Conservation (phyloP, 202 grass and related monocot species). For the Eragrostis tef region DNA sequence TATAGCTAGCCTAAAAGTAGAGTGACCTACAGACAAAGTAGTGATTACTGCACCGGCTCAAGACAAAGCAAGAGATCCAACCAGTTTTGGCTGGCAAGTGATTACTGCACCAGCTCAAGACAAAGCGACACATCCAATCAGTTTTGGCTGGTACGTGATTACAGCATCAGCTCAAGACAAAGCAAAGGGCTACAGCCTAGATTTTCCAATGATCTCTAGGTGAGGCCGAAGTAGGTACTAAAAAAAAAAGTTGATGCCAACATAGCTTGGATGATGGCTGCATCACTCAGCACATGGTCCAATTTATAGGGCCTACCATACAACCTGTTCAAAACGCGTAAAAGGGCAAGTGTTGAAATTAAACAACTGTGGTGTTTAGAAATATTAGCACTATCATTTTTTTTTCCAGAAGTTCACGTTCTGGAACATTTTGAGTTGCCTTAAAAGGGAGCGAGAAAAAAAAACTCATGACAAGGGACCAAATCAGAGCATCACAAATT, state of each 20-base stretch:
- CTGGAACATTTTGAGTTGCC: conserved; percentile 36
- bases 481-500: conserved; percentile 9
- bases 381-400: not conserved
- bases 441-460: too few species aligned
- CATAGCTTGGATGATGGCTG: not conserved
- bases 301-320: not conserved
- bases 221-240: not conserved
- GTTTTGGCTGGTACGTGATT: conserved; percentile 1
- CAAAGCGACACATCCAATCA: not conserved
- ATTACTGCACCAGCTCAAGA: not conserved
- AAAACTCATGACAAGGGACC: not conserved
- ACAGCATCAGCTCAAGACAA: not conserved
- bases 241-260: not conserved
- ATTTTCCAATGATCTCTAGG: not conserved
- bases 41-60: too few species aligned
- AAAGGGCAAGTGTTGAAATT: not conserved
- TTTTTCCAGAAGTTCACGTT: conserved; percentile 10
- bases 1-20: not conserved
- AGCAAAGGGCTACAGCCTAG: not conserved
- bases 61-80: not conserved
- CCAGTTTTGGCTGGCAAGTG: conserved; percentile 3
- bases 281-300: not conserved
- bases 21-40: not conserved
- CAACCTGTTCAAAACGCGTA: not conserved
- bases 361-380: not conserved